These are phyloP conservation scores for Spongispora temasekensis DNA, from an alignment of 1,284 basidiomycete species.

Conservation along the genomic window DNA sequence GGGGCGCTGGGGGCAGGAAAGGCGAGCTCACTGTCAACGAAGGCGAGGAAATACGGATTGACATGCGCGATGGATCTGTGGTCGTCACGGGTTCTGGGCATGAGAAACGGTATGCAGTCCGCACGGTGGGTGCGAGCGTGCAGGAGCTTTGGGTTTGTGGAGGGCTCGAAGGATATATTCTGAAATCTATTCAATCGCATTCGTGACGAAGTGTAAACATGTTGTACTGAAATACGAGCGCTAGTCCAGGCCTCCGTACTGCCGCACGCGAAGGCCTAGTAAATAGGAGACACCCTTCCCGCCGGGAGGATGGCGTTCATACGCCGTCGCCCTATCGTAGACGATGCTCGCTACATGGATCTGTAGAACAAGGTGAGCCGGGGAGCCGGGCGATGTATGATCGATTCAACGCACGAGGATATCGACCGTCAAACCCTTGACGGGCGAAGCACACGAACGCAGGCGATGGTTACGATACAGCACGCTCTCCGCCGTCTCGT, in stretches of 20 bases:
- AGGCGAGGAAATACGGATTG: slow-evolving; percentile 65
- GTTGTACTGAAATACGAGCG: too few relatives aligned
- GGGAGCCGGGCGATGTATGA: too few relatives aligned
- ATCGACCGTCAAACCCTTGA: slow-evolving; percentile 83
- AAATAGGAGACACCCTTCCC: slow-evolving; percentile 13
- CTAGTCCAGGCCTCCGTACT: too few relatives aligned
- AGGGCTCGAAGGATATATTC: slow-evolving; percentile 76
- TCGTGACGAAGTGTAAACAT: slow-evolving; percentile 14
- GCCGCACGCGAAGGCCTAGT: slow-evolving; percentile 28
- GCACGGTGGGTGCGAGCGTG: slow-evolving; percentile 85
- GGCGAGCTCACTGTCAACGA: slow-evolving; percentile 84
- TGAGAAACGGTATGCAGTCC: slow-evolving; percentile 64
- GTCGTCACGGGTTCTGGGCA: slow-evolving; percentile 49
- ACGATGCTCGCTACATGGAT: slow-evolving; percentile 62
- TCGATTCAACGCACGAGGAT: slow-evolving; percentile 71
- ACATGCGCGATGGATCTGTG: slow-evolving; percentile 71
- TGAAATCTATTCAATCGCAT: slow-evolving; percentile 62
- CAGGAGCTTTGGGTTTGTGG: slow-evolving; percentile 90
- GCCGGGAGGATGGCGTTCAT: slow-evolving; percentile 50
- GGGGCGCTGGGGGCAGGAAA: slow-evolving; percentile 74
- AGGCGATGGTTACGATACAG: slow-evolving; percentile 77
- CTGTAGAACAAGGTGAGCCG: slow-evolving; percentile 39
- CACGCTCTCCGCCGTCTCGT: slow-evolving; percentile 48
- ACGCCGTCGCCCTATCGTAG: slow-evolving; percentile 48
- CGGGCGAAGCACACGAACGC: slow-evolving; percentile 69